Percentiles rank a stretch among this genome's conserved stretches.
These are phyloP conservation scores for Endoconidiophora polonica DNA, from an alignment of 2,329 filamentous ascomycete species.

Conservation along the genomic window DNA sequence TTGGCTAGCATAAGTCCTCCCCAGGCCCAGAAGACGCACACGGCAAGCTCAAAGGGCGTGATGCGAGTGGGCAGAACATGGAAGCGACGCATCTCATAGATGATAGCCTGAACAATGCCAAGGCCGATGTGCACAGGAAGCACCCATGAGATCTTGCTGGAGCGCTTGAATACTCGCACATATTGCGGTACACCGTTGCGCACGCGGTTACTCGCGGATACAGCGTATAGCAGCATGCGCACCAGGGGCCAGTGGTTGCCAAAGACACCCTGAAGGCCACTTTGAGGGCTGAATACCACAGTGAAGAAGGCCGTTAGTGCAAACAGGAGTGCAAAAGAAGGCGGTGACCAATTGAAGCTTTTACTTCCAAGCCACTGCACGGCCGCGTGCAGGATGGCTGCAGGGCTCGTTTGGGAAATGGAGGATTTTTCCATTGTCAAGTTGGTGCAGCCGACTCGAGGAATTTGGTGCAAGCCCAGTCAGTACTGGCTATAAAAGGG, in stretches of 20 bases:
- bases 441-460: too few species aligned
- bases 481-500: too few species aligned
- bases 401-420: too few species aligned
- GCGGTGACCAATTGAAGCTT: too few species aligned
- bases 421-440: too few species aligned
- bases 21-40: conserved; percentile 3
- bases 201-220: not conserved
- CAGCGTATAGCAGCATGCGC: conserved; percentile 1
- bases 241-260: conserved; percentile 3
- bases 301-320: not conserved
- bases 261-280: not conserved
- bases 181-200: conserved; percentile 6
- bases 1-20: conserved; percentile 2
- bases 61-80: not conserved
- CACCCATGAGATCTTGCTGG: conserved; percentile 2
- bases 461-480: too few species aligned
- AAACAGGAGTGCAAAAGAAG: too few species aligned
- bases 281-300: not conserved
- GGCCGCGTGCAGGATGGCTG: too few species aligned
- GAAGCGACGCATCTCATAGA: conserved; percentile 6
- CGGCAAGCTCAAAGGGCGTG: not conserved
- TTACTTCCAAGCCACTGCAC: too few species aligned
- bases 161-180: conserved; percentile 3
- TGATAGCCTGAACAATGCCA: conserved; percentile 1
- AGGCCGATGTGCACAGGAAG: conserved; percentile 5